A percentile compares a stretch with the other conserved stretches of the same genome.
These are phyloP conservation scores for Aspergillus spinulosporus DNA, from an alignment of 2,329 filamentous ascomycete genomes.

Conservation along the genomic window DNA sequence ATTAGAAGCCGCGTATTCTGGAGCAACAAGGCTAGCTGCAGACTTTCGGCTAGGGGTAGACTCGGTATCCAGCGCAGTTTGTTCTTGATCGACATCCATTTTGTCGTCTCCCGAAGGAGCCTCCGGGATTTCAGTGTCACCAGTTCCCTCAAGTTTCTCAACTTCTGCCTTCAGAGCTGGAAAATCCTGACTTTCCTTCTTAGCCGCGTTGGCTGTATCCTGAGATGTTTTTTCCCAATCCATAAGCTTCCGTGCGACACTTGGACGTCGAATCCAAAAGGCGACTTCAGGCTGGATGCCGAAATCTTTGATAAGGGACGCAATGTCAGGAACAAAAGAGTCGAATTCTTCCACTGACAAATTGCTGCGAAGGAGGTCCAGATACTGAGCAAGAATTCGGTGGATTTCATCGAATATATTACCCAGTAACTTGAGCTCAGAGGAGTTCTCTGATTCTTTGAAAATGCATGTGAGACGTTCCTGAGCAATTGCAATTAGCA, in stretches of 20 bases:
- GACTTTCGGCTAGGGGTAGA: constrained; percentile 21
- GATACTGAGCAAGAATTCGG: constrained; percentile 78
- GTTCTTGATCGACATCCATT: constrained; percentile 40
- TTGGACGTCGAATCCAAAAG: constrained; percentile 77
- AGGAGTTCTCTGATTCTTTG: constrained; percentile 63
- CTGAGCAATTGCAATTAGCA: constrained; percentile 88
- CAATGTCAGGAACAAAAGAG: constrained; percentile 70
- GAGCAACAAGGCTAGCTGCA: constrained; percentile 30
- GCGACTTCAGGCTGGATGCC: constrained; percentile 78
- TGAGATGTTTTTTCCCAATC: constrained; percentile 39
- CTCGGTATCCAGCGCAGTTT: constrained; percentile 21
- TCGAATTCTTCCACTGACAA: constrained; percentile 76
- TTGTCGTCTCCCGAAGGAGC: constrained; percentile 24
- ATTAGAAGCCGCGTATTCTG: constrained; percentile 57
- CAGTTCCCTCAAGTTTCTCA: constrained; percentile 38
- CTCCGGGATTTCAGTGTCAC: constrained; percentile 27
- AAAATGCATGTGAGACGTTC: constrained; percentile 86
- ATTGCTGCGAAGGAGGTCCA: constrained; percentile 83
- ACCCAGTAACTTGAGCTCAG: constrained; percentile 84
- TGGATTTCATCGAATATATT: constrained; percentile 90
- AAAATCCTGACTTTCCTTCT: constrained; percentile 27
- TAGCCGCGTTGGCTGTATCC: constrained; percentile 26
- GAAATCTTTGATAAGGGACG: constrained; percentile 72
- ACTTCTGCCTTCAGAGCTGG: constrained; percentile 18
- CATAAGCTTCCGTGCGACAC: constrained; percentile 66